Conservation (phyloP, 306 rosid genomes). For the Boehmeria nivea region DNA sequence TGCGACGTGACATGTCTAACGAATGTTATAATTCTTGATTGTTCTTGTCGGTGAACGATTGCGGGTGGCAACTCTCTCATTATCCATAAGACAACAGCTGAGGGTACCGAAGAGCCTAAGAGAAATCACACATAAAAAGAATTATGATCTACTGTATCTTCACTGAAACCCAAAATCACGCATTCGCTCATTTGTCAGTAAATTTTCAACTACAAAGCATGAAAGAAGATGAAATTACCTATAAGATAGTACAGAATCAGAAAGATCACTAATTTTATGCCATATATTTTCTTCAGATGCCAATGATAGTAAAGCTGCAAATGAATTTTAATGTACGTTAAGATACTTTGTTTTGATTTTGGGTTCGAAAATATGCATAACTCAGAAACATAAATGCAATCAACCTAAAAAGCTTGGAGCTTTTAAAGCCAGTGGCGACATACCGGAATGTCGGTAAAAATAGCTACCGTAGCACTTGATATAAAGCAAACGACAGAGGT, state of each 20-base stretch:
- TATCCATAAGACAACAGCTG: conserved; percentile 63
- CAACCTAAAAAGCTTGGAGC: neutral
- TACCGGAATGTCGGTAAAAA: conserved; percentile 59
- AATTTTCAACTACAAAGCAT: neutral
- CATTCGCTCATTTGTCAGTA: too few relatives aligned
- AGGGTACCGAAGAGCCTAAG: conserved; percentile 58
- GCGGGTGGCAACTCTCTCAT: conserved; percentile 65
- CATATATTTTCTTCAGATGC: conserved; percentile 43
- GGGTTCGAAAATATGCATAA: too few relatives aligned
- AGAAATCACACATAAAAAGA: neutral
- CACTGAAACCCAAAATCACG: neutral
- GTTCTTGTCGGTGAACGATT: conserved; percentile 26
- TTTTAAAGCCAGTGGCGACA: conserved; percentile 20
- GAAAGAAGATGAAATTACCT: conserved; percentile 33
- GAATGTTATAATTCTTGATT: conserved; percentile 43
- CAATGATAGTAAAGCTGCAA: conserved; percentile 57
- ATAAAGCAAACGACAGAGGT: conserved; percentile 51
- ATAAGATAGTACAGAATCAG: conserved; percentile 48
- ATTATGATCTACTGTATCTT: neutral
- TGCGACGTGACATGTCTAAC: conserved; percentile 30
- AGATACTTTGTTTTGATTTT: too few relatives aligned
- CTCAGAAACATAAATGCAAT: neutral
- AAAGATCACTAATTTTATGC: conserved; percentile 32
- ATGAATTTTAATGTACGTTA: conserved; percentile 17
- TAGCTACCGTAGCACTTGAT: conserved; percentile 52